These are phyloP conservation scores for Epichloe gansuensis DNA, from an alignment of 2,329 filamentous ascomycete genomes.

Conservation along the genomic window DNA sequence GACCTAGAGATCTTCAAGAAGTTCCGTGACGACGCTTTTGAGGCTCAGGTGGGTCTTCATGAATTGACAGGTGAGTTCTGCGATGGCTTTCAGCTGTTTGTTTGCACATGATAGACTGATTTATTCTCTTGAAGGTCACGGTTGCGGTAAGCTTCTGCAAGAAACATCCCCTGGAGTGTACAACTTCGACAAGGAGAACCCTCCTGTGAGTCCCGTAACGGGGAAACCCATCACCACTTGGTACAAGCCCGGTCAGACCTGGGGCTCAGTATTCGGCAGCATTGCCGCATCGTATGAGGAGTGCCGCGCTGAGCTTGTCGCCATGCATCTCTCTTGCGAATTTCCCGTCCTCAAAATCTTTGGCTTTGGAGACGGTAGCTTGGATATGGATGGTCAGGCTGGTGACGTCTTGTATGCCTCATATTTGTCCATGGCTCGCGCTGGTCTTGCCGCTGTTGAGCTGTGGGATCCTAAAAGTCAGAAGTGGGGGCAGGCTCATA, in stretches of 20 bases:
- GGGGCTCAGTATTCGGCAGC: constrained; percentile 82
- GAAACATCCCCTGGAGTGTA: constrained; percentile 70
- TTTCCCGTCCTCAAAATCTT: constrained; percentile 84
- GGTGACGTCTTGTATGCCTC: constrained; percentile 79
- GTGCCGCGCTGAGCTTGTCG: constrained; percentile 86
- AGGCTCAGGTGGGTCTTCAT: constrained; percentile 91
- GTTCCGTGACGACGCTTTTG: constrained; percentile 78
- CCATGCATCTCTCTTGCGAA: constrained; percentile 82
- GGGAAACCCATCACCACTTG: constrained; percentile 64
- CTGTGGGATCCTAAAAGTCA: constrained; percentile 86
- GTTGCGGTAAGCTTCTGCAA: constrained; percentile 85
- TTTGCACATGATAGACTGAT: constrained; percentile 7
- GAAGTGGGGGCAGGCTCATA: constrained; percentile 90
- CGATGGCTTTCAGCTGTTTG: not conserved
- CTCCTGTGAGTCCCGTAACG: constrained; percentile 68
- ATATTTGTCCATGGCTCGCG: constrained; percentile 88
- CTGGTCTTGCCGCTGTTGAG: constrained; percentile 78
- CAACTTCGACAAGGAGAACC: constrained; percentile 79
- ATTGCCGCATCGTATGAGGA: constrained; percentile 87
- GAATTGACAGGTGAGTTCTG: constrained; percentile 48
- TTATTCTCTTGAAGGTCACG: constrained; percentile 45
- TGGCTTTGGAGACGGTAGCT: constrained; percentile 67
- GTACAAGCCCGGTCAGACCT: constrained; percentile 93
- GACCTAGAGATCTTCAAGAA: constrained; percentile 70
- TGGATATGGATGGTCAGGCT: constrained; percentile 61